These are phyloP conservation scores for Quercus berberidifolia DNA, from an alignment of 306 rosid species.

Conservation along the genomic window DNA sequence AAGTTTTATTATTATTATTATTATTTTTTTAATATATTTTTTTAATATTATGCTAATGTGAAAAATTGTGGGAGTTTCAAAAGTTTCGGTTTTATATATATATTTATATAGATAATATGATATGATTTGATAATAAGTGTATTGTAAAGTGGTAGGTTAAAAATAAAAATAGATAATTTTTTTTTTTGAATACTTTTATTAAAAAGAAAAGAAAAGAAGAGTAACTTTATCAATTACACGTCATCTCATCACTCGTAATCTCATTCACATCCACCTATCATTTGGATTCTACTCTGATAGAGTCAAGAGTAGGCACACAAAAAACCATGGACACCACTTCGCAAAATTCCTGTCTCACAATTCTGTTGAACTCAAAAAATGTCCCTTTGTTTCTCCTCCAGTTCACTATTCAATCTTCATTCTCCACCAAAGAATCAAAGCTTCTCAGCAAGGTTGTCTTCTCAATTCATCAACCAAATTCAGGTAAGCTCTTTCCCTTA, in stretches of 20 bases:
- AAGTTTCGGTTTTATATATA: too few species aligned
- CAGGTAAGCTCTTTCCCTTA: constrained; percentile 43
- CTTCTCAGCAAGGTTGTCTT: constrained; percentile 38
- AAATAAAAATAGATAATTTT: too few species aligned
- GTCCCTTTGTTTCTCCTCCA: constrained; percentile 61
- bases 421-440: constrained; percentile 37
- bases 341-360: constrained; percentile 26
- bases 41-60: too few species aligned
- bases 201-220: too few species aligned
- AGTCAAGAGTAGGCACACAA: not conserved
- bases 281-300: constrained; percentile 30
- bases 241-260: constrained; percentile 11
- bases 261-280: constrained; percentile 32
- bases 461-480: constrained; percentile 47
- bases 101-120: too few species aligned
- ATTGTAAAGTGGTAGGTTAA: too few species aligned
- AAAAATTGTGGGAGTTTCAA: too few species aligned
- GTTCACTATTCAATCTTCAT: constrained; percentile 41
- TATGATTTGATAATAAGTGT: too few species aligned
- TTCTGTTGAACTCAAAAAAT: constrained; percentile 32
- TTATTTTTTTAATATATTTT: too few species aligned
- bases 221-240: constrained; percentile 12
- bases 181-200: too few species aligned
- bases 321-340: constrained; percentile 13
- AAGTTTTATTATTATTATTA: too few species aligned